phyloP scores from a whole-genome alignment of 139 green algal genomes.

The Limnomonas spitsbergensis region DNA sequence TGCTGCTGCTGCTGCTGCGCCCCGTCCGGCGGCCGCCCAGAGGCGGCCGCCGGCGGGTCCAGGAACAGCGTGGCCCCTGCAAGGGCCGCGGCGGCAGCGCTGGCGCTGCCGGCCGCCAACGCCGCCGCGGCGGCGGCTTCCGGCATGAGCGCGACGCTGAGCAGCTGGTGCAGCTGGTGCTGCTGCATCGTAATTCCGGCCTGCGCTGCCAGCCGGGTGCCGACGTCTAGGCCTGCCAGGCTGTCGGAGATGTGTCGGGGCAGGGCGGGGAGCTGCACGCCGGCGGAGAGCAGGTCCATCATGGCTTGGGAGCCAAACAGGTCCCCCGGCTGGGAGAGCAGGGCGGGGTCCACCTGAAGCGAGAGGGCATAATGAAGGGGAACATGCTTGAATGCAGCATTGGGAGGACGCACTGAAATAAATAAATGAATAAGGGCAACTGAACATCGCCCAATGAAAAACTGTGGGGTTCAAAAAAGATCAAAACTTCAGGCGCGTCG shows the following conservation, averaged over 20 bases:
- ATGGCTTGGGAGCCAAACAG: no score
- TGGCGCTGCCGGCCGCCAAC: neutral
- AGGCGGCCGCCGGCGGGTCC: neutral
- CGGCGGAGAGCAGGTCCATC: neutral
- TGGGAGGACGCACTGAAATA: no score
- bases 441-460: no score
- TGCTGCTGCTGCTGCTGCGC: no score
- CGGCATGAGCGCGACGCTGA: neutral
- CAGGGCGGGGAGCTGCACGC: neutral
- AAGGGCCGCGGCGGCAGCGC: neutral
- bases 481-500: no score
- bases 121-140: neutral
- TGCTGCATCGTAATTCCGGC: neutral
- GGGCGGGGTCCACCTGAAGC: no score
- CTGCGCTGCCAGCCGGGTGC: constrained; percentile 5
- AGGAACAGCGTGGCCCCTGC: neutral
- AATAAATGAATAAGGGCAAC: no score
- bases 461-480: no score
- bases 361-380: no score
- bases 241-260: neutral
- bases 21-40: neutral
- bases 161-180: neutral
- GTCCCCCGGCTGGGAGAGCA: no score
- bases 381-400: no score
- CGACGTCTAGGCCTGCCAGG: neutral